These are phyloP conservation scores for Coprinellus micaceus DNA, from an alignment of 768 basidiomycete genomes.

Conservation along the genomic window DNA sequence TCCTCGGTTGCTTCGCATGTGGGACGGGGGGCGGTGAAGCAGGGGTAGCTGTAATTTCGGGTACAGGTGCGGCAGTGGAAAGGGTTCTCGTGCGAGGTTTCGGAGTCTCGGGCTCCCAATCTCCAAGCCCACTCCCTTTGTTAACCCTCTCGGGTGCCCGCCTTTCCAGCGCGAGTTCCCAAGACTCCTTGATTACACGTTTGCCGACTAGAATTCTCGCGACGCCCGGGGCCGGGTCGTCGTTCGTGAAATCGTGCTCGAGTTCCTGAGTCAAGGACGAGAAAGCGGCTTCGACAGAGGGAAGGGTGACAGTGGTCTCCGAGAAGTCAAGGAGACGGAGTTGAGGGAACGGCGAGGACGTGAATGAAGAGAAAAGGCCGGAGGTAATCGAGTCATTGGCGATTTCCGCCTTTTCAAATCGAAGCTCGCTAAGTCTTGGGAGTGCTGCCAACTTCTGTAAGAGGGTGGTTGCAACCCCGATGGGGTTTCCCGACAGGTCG, in stretches of 20 bases:
- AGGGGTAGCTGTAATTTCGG: not conserved
- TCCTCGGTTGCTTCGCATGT: constrained; percentile 12
- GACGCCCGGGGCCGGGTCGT: constrained; percentile 50
- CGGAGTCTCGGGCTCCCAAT: constrained; percentile 22
- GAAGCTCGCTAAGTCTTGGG: constrained; percentile 52
- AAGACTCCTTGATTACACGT: constrained; percentile 64
- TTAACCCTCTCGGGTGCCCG: constrained; percentile 39
- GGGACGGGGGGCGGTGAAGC: constrained; percentile 9
- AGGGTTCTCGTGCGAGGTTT: not conserved
- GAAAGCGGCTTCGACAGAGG: constrained; percentile 44
- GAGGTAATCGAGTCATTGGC: constrained; percentile 56
- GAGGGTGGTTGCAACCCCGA: constrained; percentile 43
- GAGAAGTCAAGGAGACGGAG: constrained; percentile 62
- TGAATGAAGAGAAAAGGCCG: constrained; percentile 33
- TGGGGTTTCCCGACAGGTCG: constrained; percentile 65
- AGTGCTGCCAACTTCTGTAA: constrained; percentile 47
- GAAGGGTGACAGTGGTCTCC: constrained; percentile 55
- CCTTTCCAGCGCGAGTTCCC: constrained; percentile 75
- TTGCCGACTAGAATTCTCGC: constrained; percentile 65
- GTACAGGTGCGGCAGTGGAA: constrained; percentile 3
- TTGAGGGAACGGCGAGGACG: constrained; percentile 41
- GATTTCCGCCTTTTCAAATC: constrained; percentile 53
- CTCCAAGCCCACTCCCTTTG: constrained; percentile 28
- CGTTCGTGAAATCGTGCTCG: constrained; percentile 50
- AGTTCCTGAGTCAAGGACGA: constrained; percentile 46